Evolutionary conservation across 108 stramenopile species (phyloP).

Genomic region (Nitzschia sp.): DNA sequence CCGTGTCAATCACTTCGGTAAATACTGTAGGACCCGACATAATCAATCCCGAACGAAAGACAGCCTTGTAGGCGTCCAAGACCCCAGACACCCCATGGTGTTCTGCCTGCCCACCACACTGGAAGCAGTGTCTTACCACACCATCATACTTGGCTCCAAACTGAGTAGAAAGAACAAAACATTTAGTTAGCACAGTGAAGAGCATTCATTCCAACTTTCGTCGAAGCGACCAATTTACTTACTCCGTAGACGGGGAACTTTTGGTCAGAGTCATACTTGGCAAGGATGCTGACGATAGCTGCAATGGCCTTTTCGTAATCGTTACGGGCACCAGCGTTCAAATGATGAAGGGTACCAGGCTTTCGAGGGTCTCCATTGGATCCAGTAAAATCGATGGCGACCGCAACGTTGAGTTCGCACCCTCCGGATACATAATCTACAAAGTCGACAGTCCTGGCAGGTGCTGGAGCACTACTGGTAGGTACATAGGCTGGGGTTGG

Average conservation of each 20-base stretch:
- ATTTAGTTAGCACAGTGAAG: not conserved
- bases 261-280: slow-evolving; percentile 79
- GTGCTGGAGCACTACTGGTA: not conserved
- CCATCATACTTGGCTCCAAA: slow-evolving; percentile 90
- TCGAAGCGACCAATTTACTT: not conserved
- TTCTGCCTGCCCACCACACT: slow-evolving; percentile 52
- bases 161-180: not conserved
- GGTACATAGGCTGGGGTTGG: slow-evolving; percentile 12
- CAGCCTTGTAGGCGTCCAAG: slow-evolving; percentile 58
- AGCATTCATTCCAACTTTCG: not conserved
- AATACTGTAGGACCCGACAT: slow-evolving; percentile 88
- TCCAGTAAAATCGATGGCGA: slow-evolving; percentile 90
- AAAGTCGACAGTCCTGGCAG: slow-evolving; percentile 37
- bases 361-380: slow-evolving; percentile 83
- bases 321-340: slow-evolving; percentile 49
- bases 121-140: slow-evolving; percentile 75
- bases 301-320: slow-evolving; percentile 73
- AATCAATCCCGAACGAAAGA: slow-evolving; percentile 54
- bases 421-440: slow-evolving; percentile 59
- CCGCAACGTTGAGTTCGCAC: slow-evolving; percentile 58
- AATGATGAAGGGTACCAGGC: slow-evolving; percentile 67
- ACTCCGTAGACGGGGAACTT: slow-evolving; percentile 75
- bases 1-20: slow-evolving; percentile 75
- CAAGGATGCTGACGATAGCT: slow-evolving; percentile 56
- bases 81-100: slow-evolving; percentile 76